These are phyloP conservation scores for Conringia planisiliqua DNA, from an alignment of 345 rosid genomes.

Conservation along the genomic window DNA sequence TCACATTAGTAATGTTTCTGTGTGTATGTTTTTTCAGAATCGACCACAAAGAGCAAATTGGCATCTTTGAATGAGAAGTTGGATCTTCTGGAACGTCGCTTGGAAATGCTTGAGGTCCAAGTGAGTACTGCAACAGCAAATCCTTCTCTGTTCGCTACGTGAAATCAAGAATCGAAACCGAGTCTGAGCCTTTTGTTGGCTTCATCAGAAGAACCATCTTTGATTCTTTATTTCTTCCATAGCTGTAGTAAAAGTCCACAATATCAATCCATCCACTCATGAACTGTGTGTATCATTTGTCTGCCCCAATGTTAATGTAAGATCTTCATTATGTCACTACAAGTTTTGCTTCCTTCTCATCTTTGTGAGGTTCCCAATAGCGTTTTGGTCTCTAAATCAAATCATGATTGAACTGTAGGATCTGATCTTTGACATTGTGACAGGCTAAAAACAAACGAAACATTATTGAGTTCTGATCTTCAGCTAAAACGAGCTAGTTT, in stretches of 20 bases:
- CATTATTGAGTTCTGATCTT: not conserved
- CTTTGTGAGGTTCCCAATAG: not conserved
- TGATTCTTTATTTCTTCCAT: conserved; percentile 18
- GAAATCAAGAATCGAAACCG: conserved; percentile 13
- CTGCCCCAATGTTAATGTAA: conserved; percentile 5
- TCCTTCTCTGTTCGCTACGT: conserved; percentile 70
- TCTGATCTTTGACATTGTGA: not conserved
- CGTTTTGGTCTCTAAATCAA: not conserved
- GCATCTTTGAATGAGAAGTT: conserved; percentile 84
- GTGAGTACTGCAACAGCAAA: conserved; percentile 86
- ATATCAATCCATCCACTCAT: not conserved
- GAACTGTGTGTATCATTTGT: conserved; percentile 12
- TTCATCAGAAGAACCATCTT: not conserved
- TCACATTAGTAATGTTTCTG: not conserved
- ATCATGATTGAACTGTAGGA: not conserved
- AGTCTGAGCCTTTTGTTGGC: not conserved
- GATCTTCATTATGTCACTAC: not conserved
- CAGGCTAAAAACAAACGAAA: not conserved
- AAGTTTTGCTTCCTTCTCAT: not conserved
- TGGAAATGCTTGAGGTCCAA: conserved; percentile 88
- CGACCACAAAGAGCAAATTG: conserved; percentile 86
- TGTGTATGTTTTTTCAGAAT: conserved; percentile 43
- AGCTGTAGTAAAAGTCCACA: not conserved
- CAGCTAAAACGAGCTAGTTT: not conserved
- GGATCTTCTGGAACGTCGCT: conserved; percentile 78